A percentile compares a stretch with the other conserved stretches of the same genome.
These are phyloP conservation scores for Tricholomella constricta DNA, from an alignment of 768 basidiomycete species.

Conservation along the genomic window DNA sequence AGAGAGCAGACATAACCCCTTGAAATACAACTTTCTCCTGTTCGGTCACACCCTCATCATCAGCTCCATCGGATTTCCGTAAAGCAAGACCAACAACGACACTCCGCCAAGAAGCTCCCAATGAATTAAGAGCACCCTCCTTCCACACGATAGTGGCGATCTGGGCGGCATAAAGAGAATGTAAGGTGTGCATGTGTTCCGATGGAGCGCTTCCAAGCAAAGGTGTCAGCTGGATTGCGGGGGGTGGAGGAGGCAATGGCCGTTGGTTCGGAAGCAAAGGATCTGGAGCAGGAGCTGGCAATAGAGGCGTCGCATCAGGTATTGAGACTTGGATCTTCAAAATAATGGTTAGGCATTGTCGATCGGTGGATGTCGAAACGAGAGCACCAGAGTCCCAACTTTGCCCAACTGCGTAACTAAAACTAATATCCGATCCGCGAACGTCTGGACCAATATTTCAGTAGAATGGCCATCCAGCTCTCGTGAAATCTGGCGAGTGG, in stretches of 20 bases:
- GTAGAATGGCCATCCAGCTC: slow-evolving; percentile 61
- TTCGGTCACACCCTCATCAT: slow-evolving; percentile 31
- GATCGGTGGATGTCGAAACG: slow-evolving; percentile 2
- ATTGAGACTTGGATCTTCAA: slow-evolving; percentile 79
- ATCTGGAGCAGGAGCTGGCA: slow-evolving; percentile 39
- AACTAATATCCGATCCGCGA: slow-evolving; percentile 80
- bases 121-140: slow-evolving; percentile 39
- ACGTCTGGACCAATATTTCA: slow-evolving; percentile 77
- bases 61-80: slow-evolving; percentile 33
- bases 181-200: slow-evolving; percentile 66
- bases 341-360: slow-evolving; percentile 3
- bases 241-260: slow-evolving; percentile 58
- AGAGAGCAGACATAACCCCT: slow-evolving; percentile 51
- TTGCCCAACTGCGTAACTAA: slow-evolving; percentile 89
- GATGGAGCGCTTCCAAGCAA: slow-evolving; percentile 77
- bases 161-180: slow-evolving; percentile 84
- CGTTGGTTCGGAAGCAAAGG: slow-evolving; percentile 32
- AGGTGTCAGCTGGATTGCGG: slow-evolving; percentile 74
- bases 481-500: slow-evolving; percentile 52
- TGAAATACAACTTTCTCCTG: slow-evolving; percentile 48
- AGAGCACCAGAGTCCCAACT: slow-evolving; percentile 79
- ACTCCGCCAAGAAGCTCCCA: slow-evolving; percentile 50
- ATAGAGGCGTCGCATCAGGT: slow-evolving; percentile 61
- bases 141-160: slow-evolving; percentile 85
- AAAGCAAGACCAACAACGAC: slow-evolving; percentile 81